Evolutionary conservation across 495 filamentous ascomycete genomes (phyloP).

Genomic region (Aspergillus incahuasiensis): DNA sequence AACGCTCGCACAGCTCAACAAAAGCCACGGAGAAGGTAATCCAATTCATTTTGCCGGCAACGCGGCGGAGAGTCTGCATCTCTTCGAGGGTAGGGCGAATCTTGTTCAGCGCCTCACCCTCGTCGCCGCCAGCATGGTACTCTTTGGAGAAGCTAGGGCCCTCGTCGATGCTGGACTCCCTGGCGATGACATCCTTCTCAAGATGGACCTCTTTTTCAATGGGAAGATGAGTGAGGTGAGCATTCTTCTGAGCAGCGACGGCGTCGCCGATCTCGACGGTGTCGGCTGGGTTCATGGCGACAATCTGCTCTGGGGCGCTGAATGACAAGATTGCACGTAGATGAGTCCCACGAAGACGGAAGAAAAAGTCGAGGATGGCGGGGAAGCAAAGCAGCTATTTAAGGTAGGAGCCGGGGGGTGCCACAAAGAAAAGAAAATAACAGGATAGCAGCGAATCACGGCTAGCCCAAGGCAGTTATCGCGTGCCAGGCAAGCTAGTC

Average conservation of each 20-base stretch:
- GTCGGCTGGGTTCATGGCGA: slow-evolving; percentile 31
- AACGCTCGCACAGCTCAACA: slow-evolving; percentile 73
- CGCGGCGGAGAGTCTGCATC: slow-evolving; percentile 54
- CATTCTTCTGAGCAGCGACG: background rate
- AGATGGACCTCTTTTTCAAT: slow-evolving; percentile 12
- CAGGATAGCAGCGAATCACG: background rate
- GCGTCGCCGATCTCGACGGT: slow-evolving; percentile 26
- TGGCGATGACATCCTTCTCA: slow-evolving; percentile 8
- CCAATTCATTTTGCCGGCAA: slow-evolving; percentile 62
- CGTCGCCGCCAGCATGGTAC: slow-evolving; percentile 9
- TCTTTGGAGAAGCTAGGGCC: slow-evolving; percentile 11
- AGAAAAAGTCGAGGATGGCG: background rate
- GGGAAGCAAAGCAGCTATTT: slow-evolving; percentile 8
- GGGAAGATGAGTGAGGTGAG: background rate
- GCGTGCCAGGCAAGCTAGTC: background rate
- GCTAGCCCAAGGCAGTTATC: background rate
- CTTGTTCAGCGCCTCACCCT: slow-evolving; percentile 19
- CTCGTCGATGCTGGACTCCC: slow-evolving; percentile 12
- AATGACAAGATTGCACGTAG: background rate
- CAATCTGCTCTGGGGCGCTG: background rate
- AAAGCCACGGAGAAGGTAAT: slow-evolving; percentile 65
- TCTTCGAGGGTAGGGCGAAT: slow-evolving; percentile 55
- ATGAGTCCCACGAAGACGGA: slow-evolving; percentile 5
- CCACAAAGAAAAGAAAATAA: background rate
- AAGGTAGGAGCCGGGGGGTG: slow-evolving; percentile 6